Evolutionary conservation across 768 basidiomycete species (phyloP), one percentile per base, ranked within the genome.

Genomic region (Termitomyces sp.): DNA sequence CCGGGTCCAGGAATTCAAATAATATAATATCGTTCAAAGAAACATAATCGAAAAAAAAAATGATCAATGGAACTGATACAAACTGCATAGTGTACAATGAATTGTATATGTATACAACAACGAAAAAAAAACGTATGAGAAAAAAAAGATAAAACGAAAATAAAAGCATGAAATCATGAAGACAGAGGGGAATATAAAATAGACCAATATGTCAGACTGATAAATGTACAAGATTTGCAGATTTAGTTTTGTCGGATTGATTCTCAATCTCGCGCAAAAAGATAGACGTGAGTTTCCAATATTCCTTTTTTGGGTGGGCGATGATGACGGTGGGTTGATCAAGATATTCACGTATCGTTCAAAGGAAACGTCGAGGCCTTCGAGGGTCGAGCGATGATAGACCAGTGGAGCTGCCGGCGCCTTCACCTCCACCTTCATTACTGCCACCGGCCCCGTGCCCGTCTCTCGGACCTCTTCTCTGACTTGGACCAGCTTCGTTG

Each of bases 401-500:
- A 4, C 38, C 40, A 3, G 21, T 44, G 15, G 33, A 35, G 21
- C 41, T 44, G 52, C 52, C 41, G 2, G 41, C n/a, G 15, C 45
- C 46, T 50, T 37, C 48, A 31, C 33, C 12, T 38, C 38, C 43
- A 26, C 11, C 43, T 33, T 23, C 55, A 35, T 31, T 51, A 15
- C 30, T 23, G 4, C 50, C 50, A 40, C 53, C 30, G 4, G 50
- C 45, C 4, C 58, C 50, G 49, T 55, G 40, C 17, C 58, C 60
- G 12, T 45, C 58, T 35, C 56, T 55, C 6, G 62, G 33, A 26
- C 49, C 56, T 43, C 53, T 55, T 44, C 57, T 56, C 31, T 60
- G 60, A 43, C 56, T 61, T 28, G 62, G 54, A 6, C 62, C 56
- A 51, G 60, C 45, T 28, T 60, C 60, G 31, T 54, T 55, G 14